These are phyloP conservation scores for Phanerochaete carnosa DNA, from an alignment of 768 basidiomycete genomes.

Conservation along the genomic window DNA sequence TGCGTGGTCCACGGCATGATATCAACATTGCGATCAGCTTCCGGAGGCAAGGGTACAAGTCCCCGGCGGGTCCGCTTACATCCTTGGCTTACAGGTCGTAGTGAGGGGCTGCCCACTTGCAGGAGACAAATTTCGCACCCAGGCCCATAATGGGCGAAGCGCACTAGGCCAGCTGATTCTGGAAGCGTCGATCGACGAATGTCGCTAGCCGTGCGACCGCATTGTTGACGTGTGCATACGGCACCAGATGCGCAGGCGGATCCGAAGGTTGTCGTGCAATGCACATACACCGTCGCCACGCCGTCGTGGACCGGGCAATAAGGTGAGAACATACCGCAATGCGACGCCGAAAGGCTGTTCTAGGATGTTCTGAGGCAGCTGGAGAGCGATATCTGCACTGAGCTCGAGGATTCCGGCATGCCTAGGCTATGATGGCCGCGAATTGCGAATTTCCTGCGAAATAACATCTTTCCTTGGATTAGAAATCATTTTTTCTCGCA, in stretches of 20 bases:
- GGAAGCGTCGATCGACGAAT: conserved; percentile 50
- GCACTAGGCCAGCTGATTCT: conserved; percentile 61
- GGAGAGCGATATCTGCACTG: too few relatives aligned
- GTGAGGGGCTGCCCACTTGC: conserved; percentile 47
- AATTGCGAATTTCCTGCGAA: too few relatives aligned
- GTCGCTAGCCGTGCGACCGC: not conserved
- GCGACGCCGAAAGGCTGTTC: conserved; percentile 80
- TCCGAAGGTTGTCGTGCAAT: not conserved
- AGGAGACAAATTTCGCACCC: too few relatives aligned
- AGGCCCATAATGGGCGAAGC: too few relatives aligned
- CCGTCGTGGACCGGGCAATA: not conserved
- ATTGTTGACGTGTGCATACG: not conserved
- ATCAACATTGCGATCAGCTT: conserved; percentile 81
- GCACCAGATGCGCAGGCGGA: not conserved
- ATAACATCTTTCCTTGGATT: too few relatives aligned
- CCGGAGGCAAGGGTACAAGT: conserved; percentile 80
- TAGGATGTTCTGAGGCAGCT: too few relatives aligned
- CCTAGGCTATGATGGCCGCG: too few relatives aligned
- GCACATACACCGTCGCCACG: not conserved
- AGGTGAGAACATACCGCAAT: too few relatives aligned
- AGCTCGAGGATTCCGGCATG: too few relatives aligned
- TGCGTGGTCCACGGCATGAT: conserved; percentile 88
- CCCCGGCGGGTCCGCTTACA: too few relatives aligned
- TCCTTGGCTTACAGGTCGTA: too few relatives aligned
- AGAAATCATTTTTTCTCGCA: conserved; percentile 33